Evolutionary conservation across 768 basidiomycete species (phyloP).

Genomic region (Russula earlei): DNA sequence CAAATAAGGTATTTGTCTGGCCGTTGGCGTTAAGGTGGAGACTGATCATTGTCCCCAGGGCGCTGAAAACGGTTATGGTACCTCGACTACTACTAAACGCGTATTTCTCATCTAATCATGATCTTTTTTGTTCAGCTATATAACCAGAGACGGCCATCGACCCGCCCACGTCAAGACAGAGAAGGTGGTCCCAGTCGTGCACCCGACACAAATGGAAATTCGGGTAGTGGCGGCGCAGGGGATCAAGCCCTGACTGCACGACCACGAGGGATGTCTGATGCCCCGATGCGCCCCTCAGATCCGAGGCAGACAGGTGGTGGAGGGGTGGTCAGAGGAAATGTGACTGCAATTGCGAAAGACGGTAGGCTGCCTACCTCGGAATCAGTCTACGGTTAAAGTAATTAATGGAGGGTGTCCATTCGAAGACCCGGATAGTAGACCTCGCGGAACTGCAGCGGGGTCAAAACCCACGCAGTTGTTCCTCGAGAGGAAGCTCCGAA

Average conservation of each 20-base stretch:
- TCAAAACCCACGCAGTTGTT: not conserved
- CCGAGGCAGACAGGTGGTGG: constrained; percentile 9
- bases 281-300: constrained; percentile 29
- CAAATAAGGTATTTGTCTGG: constrained; percentile 62
- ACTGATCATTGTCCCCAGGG: constrained; percentile 32
- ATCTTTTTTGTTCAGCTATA: constrained; percentile 44
- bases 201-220: constrained; percentile 17
- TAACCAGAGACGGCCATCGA: constrained; percentile 63
- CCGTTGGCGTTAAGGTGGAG: constrained; percentile 12
- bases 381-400: constrained; percentile 18
- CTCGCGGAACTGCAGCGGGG: constrained; percentile 4
- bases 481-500: constrained; percentile 4
- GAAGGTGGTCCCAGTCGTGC: constrained; percentile 28
- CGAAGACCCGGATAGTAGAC: constrained; percentile 6
- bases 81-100: not conserved
- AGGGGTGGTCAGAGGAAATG: constrained; percentile 11
- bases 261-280: constrained; percentile 69
- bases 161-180: constrained; percentile 40
- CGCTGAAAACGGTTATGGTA: constrained; percentile 80
- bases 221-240: constrained; percentile 31
- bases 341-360: constrained; percentile 13
- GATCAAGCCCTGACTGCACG: constrained; percentile 33
- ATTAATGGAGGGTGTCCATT: constrained; percentile 13
- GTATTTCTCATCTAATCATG: constrained; percentile 17
- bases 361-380: constrained; percentile 19